Conservation (phyloP, 2,329 filamentous ascomycete species). For the Botryosphaeria dothidea region DNA sequence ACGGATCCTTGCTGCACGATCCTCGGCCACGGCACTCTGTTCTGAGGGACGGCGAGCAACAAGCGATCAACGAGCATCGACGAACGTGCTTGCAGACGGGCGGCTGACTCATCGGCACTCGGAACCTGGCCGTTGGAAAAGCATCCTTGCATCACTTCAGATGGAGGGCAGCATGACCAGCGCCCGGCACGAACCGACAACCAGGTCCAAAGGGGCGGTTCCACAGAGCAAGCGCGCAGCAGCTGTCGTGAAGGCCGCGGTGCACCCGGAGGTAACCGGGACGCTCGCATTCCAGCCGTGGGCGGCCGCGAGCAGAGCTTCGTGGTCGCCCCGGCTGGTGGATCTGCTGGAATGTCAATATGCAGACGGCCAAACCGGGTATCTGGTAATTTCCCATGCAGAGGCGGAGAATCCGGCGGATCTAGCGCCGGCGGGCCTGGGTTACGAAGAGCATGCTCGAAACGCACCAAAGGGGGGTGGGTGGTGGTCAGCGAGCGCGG, state of each 20-base stretch:
- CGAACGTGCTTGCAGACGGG: conserved; percentile 7
- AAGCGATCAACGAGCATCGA: not conserved
- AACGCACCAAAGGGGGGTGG: not conserved
- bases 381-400: conserved; percentile 19
- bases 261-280: conserved; percentile 10
- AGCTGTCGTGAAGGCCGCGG: conserved; percentile 1
- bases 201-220: conserved; percentile 15
- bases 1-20: conserved; percentile 3
- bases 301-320: not conserved
- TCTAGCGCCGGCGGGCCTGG: not conserved
- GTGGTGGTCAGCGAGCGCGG: conserved; percentile 13
- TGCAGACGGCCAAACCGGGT: conserved; percentile 19
- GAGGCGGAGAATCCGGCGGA: not conserved
- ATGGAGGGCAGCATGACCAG: conserved; percentile 15
- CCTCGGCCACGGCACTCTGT: not conserved
- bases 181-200: conserved; percentile 17
- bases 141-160: conserved; percentile 15
- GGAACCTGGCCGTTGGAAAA: conserved; percentile 18
- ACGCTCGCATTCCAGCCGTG: conserved; percentile 14
- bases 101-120: conserved; percentile 13
- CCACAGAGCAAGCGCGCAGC: conserved; percentile 12
- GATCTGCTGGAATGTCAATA: conserved; percentile 20
- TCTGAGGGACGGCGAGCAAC: not conserved
- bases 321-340: conserved; percentile 6
- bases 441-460: not conserved